phyloP scores from a whole-genome alignment of 805 yeast species.

The Peterozyma toletana region DNA sequence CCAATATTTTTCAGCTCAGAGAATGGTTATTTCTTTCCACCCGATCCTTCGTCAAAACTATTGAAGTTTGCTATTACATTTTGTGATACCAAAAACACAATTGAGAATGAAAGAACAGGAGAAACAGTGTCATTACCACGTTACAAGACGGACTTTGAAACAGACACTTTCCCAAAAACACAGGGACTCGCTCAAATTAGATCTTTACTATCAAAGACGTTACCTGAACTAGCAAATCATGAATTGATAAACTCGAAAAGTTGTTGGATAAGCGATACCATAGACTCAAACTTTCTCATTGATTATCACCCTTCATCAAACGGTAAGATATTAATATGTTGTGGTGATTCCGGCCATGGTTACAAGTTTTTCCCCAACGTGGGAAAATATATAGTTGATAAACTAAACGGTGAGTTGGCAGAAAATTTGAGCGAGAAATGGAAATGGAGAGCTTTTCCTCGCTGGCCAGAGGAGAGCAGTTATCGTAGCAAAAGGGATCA shows the following conservation, averaged over 20 bases:
- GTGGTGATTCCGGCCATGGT: slow-evolving; percentile 37
- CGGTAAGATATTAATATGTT: slow-evolving; percentile 23
- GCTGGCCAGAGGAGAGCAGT: slow-evolving; percentile 8
- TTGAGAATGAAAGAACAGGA: slow-evolving; percentile 19
- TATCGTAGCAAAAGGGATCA: slow-evolving; percentile 11
- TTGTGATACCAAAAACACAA: slow-evolving; percentile 14
- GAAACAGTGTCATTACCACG: slow-evolving; percentile 22
- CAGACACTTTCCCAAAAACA: slow-evolving; percentile 23
- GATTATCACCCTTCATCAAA: slow-evolving; percentile 21
- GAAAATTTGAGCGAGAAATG: slow-evolving; percentile 16
- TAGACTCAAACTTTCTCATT: slow-evolving; percentile 27
- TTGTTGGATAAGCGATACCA: slow-evolving; percentile 22
- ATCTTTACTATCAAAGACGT: slow-evolving; percentile 15
- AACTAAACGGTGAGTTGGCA: slow-evolving; percentile 17
- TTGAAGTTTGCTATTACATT: slow-evolving; percentile 29
- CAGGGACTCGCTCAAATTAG: slow-evolving; percentile 19
- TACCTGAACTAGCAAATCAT: slow-evolving; percentile 29
- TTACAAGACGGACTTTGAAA: slow-evolving; percentile 19
- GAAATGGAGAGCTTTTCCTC: slow-evolving; percentile 20
- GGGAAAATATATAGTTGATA: slow-evolving; percentile 27
- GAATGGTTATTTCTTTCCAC: slow-evolving; percentile 39
- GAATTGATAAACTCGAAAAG: slow-evolving; percentile 10
- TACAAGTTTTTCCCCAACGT: slow-evolving; percentile 34
- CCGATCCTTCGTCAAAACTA: slow-evolving; percentile 27
- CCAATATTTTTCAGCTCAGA: slow-evolving; percentile 37